Evolutionary conservation across 768 basidiomycete species (phyloP).

Genomic region (Rhodosporidiobolus odoratus): DNA sequence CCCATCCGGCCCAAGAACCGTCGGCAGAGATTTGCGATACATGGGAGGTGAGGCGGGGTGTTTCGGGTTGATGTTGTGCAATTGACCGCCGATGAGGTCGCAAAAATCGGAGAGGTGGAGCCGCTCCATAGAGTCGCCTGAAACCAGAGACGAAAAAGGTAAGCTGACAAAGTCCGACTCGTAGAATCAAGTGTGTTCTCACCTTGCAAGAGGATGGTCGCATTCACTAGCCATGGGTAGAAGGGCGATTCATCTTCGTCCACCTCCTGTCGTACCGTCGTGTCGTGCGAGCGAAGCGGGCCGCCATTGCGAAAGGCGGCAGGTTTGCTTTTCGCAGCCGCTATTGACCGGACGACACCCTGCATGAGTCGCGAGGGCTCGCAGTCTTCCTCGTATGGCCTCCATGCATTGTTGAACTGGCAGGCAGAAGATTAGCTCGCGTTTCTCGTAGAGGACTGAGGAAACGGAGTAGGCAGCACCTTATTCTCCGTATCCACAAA

Average conservation of each 20-base stretch:
- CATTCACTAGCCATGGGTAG: slow-evolving; percentile 31
- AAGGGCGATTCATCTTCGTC: slow-evolving; percentile 6
- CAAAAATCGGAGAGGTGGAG: slow-evolving; percentile 35
- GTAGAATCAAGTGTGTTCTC: too few species aligned
- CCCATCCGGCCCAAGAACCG: slow-evolving; percentile 16
- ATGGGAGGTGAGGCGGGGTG: slow-evolving; percentile 29
- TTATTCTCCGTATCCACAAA: slow-evolving; percentile 9
- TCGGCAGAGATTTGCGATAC: slow-evolving; percentile 32
- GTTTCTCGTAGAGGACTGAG: background rate
- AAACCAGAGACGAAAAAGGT: background rate
- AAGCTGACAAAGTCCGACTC: too few species aligned
- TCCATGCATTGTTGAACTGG: slow-evolving; percentile 29
- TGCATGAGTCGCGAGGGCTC: slow-evolving; percentile 27
- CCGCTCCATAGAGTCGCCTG: slow-evolving; percentile 39
- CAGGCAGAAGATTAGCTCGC: background rate
- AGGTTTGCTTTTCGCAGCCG: background rate
- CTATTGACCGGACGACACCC: slow-evolving; percentile 13
- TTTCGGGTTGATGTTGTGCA: slow-evolving; percentile 25
- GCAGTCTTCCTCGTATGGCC: slow-evolving; percentile 35
- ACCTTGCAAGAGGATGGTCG: slow-evolving; percentile 33
- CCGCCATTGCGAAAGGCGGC: background rate
- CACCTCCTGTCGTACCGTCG: slow-evolving; percentile 6
- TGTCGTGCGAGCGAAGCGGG: slow-evolving; percentile 6
- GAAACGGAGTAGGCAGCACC: background rate
- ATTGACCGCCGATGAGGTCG: slow-evolving; percentile 30